Evolutionary conservation across 495 filamentous ascomycete species (phyloP), one percentile per base, ranked within the genome.

Genomic region (Penicillium samsonianum): DNA sequence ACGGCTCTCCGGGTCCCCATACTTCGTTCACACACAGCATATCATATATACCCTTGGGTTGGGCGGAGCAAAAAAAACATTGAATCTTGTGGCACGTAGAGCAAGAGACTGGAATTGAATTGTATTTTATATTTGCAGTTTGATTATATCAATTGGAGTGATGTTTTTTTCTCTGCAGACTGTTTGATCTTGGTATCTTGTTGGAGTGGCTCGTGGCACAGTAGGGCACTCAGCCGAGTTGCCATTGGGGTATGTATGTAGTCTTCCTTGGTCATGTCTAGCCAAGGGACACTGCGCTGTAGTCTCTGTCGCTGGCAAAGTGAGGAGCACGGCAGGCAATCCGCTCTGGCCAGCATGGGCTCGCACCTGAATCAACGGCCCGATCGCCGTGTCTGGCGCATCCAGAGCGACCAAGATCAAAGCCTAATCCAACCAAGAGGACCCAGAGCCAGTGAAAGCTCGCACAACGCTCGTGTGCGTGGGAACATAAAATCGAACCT

Each of bases 11-110:
- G 49, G 48, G 30, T 53, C 51, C 26, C 41, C 33, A 53, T 50
- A 53, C 51, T 61, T 65, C 44, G 54, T 65, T 65, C 58, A 54
- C 40, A 53, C 55, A 54, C 54, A 65, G 54, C 66, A 63, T 69
- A 64, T 65, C 56, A 62, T 56, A 74, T 73, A 76, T 73, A 73
- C 68, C 68, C 71, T 67, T 55, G 63, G 61, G 62, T 64, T 63
- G 56, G 64, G 47, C 52, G 65, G 63, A 66, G 55, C 55, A 46
- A 60, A 61, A 62, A 59, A 57, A 63, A 52, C 33, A 61, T 48
- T 31, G 52, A 41, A 33, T 58, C 40, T 59, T 46, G 53, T 60
- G 55, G 53, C 56, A 61, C 56, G 53, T 68, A 66, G 63, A 66
- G 38, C 48, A 45, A 57, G 47, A 51, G 59, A 62, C 44, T 60